A percentile compares a stretch with the other conserved stretches of the same genome.
These are phyloP conservation scores for Gelatoporia subvermispora DNA, from an alignment of 768 basidiomycete genomes.

Conservation along the genomic window DNA sequence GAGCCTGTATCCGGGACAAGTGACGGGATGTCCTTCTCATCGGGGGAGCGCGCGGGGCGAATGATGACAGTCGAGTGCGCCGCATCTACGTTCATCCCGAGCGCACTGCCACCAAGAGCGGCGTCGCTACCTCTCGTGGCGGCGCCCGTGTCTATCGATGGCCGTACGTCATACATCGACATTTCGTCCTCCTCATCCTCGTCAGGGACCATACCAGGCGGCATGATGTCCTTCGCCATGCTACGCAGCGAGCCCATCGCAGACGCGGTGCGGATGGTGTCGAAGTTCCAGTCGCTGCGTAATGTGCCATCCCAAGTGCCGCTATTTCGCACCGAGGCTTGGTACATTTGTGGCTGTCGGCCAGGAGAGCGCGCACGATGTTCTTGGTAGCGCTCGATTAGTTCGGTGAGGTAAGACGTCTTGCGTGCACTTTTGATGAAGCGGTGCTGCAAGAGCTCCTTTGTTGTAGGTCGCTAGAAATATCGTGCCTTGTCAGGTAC, in stretches of 20 bases:
- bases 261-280: conserved; percentile 68
- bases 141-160: conserved; percentile 55
- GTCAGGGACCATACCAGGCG: conserved; percentile 46
- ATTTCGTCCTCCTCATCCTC: conserved; percentile 40
- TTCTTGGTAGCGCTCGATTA: conserved; percentile 85
- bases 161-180: conserved; percentile 25
- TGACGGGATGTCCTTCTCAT: conserved; percentile 39
- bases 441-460: conserved; percentile 87
- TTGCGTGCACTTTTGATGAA: conserved; percentile 85
- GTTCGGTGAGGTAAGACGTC: conserved; percentile 78
- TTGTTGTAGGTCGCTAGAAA: conserved; percentile 79
- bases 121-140: conserved; percentile 62
- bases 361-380: conserved; percentile 59
- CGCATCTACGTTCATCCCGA: conserved; percentile 43
- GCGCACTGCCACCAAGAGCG: conserved; percentile 12
- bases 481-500: not conserved
- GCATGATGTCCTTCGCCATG: conserved; percentile 65
- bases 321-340: conserved; percentile 54
- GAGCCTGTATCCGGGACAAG: conserved; percentile 33
- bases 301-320: conserved; percentile 76
- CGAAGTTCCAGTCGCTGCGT: conserved; percentile 95
- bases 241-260: conserved; percentile 77
- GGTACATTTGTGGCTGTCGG: conserved; percentile 43
- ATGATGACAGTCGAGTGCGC: conserved; percentile 73
- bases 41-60: conserved; percentile 33